Percentiles rank a stretch among this genome's conserved stretches.
These are phyloP conservation scores for Pyropia yezoensis DNA, from an alignment of 23 red algal genomes.

Conservation along the genomic window DNA sequence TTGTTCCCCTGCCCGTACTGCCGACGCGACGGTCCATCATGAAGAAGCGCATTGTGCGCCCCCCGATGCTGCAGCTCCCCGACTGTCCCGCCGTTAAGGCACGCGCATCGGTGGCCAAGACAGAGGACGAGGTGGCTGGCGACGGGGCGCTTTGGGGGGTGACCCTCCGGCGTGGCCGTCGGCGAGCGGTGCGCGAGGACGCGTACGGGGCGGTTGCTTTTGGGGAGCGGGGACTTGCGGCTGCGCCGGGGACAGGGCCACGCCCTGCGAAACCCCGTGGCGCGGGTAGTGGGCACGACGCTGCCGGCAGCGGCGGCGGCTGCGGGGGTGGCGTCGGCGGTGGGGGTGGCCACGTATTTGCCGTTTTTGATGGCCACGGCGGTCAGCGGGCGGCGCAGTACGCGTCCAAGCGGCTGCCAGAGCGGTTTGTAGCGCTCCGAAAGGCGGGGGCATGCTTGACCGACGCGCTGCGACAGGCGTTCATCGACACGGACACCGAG, in stretches of 20 bases:
- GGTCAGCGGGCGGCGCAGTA: not conserved
- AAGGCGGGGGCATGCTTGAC: too few species aligned
- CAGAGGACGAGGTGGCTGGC: too few species aligned
- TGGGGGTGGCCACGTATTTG: not conserved
- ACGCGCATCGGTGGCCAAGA: too few species aligned
- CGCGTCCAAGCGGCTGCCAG: not conserved
- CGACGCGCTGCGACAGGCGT: too few species aligned
- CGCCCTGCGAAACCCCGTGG: not conserved
- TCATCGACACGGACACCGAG: too few species aligned
- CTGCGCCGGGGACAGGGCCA: not conserved
- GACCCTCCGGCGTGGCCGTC: not conserved
- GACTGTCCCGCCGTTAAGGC: too few species aligned
- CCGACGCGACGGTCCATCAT: too few species aligned
- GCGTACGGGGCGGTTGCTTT: not conserved
- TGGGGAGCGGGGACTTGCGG: not conserved
- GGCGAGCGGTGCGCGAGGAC: not conserved
- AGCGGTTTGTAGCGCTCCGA: too few species aligned
- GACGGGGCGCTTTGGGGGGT: not conserved
- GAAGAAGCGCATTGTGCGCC: too few species aligned
- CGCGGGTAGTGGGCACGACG: not conserved
- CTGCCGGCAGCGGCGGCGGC: not conserved
- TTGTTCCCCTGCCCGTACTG: too few species aligned
- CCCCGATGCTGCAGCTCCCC: too few species aligned
- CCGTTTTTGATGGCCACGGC: conserved; percentile 3
- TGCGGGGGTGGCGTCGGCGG: not conserved